phyloP scores from a whole-genome alignment of 176 grass and related monocot species.

The Aegilops longissima region DNA sequence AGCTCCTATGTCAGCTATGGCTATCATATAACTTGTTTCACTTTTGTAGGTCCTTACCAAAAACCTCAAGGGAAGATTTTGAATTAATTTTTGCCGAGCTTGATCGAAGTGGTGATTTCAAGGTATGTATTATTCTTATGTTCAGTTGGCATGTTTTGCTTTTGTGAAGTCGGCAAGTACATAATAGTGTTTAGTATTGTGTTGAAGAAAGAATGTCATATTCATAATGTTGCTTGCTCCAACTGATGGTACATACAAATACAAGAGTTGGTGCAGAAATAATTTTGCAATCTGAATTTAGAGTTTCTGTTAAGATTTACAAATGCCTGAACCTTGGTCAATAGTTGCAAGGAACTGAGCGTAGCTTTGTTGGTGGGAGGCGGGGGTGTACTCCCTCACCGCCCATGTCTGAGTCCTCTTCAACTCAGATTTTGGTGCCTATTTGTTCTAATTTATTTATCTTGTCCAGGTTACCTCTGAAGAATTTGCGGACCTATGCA shows the following conservation, averaged over 20 bases:
- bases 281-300: background rate
- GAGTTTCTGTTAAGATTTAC: background rate
- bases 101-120: constrained; percentile 96
- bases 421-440: background rate
- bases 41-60: constrained; percentile 82
- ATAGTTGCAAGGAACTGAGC: background rate
- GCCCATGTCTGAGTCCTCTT: background rate
- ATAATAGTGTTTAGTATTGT: background rate
- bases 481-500: constrained; percentile 93
- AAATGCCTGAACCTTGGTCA: background rate
- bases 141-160: background rate
- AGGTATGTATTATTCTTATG: constrained; percentile 49
- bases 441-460: constrained; percentile 21
- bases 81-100: constrained; percentile 91
- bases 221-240: background rate
- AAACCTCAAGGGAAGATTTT: constrained; percentile 94
- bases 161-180: background rate
- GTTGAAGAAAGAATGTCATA: constrained; percentile 13
- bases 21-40: constrained; percentile 33
- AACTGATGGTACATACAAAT: constrained; percentile 8
- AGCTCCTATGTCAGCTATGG: constrained; percentile 13
- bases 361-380: constrained; percentile 3
- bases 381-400: background rate
- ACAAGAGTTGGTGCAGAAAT: background rate
- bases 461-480: constrained; percentile 79